Conservation (phyloP, 2,329 filamentous ascomycete genomes). For the Microdochium paspali region DNA sequence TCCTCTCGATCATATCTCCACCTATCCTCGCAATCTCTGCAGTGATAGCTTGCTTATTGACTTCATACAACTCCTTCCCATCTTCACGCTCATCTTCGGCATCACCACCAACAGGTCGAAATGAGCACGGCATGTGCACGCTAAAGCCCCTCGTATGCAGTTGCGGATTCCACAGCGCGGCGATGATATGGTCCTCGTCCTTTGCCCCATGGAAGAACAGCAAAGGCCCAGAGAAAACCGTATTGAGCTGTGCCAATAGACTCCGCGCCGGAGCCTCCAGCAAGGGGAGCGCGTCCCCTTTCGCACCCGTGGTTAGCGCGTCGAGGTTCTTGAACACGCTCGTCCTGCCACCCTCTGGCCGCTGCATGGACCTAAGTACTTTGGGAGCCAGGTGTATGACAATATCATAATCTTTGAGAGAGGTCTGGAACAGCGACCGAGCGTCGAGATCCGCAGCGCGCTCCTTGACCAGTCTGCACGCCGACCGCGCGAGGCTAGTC, state of each 20-base stretch:
- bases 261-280: conserved; percentile 51
- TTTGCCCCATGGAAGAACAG: conserved; percentile 69
- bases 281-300: conserved; percentile 26
- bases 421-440: conserved; percentile 60
- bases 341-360: conserved; percentile 24
- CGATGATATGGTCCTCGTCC: conserved; percentile 43
- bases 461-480: conserved; percentile 50
- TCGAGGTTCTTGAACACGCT: conserved; percentile 75
- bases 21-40: conserved; percentile 64
- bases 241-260: conserved; percentile 59
- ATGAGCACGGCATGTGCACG: conserved; percentile 60
- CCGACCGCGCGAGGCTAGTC: conserved; percentile 71
- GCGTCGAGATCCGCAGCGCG: conserved; percentile 43
- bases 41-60: conserved; percentile 60
- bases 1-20: conserved; percentile 56
- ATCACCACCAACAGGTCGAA: conserved; percentile 35
- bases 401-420: conserved; percentile 74
- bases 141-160: conserved; percentile 53
- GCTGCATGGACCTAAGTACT: conserved; percentile 30
- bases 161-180: conserved; percentile 49
- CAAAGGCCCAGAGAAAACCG: conserved; percentile 57
- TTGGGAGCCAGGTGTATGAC: conserved; percentile 61
- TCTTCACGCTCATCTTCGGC: conserved; percentile 29
- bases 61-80: conserved; percentile 38
- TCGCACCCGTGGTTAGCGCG: conserved; percentile 35